phyloP scores from a whole-genome alignment of 495 filamentous ascomycete species.

The Lophiotrema nucula region DNA sequence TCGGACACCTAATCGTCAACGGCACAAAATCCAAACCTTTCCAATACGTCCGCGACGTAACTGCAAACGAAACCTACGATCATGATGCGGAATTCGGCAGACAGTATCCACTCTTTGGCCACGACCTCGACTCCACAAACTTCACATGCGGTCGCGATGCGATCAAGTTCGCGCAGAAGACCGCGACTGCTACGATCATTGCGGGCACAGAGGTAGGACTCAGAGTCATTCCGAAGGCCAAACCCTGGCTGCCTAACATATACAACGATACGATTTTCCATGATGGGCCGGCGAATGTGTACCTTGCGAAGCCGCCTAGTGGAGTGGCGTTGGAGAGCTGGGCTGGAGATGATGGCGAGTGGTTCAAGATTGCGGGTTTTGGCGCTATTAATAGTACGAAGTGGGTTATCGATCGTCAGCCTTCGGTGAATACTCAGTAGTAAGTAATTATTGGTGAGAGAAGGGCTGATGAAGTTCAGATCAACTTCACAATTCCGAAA shows the following conservation, averaged over 20 bases:
- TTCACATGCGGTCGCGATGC: conserved; percentile 9
- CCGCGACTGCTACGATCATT: conserved; percentile 2
- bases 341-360: not conserved
- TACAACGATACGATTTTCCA: too few species aligned
- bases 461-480: not conserved
- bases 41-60: too few species aligned
- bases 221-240: not conserved
- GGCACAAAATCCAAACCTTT: too few species aligned
- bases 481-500: conserved; percentile 1
- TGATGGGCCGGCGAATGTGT: not conserved
- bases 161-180: not conserved
- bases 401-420: too few species aligned
- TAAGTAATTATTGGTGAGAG: too few species aligned
- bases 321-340: not conserved
- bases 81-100: too few species aligned
- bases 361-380: conserved; percentile 10
- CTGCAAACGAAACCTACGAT: too few species aligned
- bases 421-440: too few species aligned
- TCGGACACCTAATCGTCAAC: too few species aligned
- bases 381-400: not conserved
- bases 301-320: not conserved
- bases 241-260: too few species aligned
- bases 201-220: conserved; percentile 11
- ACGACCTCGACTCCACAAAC: not conserved
- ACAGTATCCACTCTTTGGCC: not conserved